A percentile compares a stretch with the other conserved stretches of the same genome.
These are phyloP conservation scores for Phellinidium pouzarii DNA, from an alignment of 1,284 basidiomycete species.

Conservation along the genomic window DNA sequence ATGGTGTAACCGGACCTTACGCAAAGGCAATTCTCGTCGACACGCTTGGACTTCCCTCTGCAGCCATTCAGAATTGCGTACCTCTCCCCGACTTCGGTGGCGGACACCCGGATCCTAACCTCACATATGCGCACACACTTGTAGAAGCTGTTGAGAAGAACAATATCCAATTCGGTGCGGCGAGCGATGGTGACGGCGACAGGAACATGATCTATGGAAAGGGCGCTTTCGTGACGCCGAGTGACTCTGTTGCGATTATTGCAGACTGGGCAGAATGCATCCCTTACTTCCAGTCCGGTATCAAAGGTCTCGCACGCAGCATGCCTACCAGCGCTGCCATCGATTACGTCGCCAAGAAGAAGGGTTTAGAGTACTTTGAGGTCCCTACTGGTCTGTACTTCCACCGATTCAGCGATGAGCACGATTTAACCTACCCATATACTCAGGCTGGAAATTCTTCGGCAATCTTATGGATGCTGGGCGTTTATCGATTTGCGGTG, in stretches of 20 bases:
- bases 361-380: conserved; percentile 91
- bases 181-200: conserved; percentile 96
- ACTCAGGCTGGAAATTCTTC: conserved; percentile 96
- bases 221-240: conserved; percentile 95
- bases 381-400: conserved; percentile 80
- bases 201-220: conserved; percentile 99
- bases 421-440: not conserved
- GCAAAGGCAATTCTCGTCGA: conserved; percentile 86
- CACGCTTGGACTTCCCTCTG: conserved; percentile 73
- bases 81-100: conserved; percentile 95
- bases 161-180: conserved; percentile 90
- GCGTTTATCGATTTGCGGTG: conserved; percentile 93
- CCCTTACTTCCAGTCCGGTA: conserved; percentile 91
- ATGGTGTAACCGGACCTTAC: conserved; percentile 98
- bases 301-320: conserved; percentile 92
- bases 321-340: conserved; percentile 99
- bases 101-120: conserved; percentile 96
- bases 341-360: conserved; percentile 92
- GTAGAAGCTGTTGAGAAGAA: conserved; percentile 89
- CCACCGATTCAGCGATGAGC: conserved; percentile 1
- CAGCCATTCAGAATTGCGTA: conserved; percentile 86
- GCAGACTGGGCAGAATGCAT: conserved; percentile 95
- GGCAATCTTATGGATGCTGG: conserved; percentile 99
- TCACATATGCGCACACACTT: conserved; percentile 94
- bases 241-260: conserved; percentile 97